Conservation (phyloP, 2,329 filamentous ascomycete genomes). For the Pseudogymnoascus sp. region DNA sequence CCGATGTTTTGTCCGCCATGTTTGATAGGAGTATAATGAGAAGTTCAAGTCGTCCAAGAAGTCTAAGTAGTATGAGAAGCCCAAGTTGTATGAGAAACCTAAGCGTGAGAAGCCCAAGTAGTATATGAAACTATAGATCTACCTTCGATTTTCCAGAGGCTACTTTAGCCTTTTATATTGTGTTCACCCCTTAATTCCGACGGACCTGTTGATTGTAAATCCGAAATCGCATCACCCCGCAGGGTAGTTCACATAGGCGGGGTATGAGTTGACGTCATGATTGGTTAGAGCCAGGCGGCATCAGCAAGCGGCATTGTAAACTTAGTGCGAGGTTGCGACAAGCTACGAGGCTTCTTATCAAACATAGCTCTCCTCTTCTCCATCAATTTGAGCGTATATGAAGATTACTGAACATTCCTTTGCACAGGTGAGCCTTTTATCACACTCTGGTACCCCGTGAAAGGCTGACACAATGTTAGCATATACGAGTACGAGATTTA, state of each 20-base stretch:
- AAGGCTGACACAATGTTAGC: neutral
- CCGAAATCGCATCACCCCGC: neutral
- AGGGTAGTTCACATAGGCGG: neutral
- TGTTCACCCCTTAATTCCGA: neutral
- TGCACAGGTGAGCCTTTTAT: neutral
- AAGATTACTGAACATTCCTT: neutral
- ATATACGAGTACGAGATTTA: neutral
- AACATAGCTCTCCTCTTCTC: neutral
- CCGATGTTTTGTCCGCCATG: neutral
- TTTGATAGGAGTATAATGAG: neutral
- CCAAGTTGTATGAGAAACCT: neutral
- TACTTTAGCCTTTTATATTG: neutral
- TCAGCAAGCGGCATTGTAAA: neutral
- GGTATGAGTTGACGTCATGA: slow-evolving; percentile 3
- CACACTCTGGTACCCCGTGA: neutral
- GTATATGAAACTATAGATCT: neutral
- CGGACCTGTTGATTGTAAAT: neutral
- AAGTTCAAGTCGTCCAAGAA: neutral
- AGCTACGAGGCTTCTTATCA: slow-evolving; percentile 4
- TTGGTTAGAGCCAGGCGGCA: neutral
- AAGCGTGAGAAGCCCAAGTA: neutral
- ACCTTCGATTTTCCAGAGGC: neutral
- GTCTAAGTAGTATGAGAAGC: neutral
- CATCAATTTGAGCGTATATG: neutral
- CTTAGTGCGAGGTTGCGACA: neutral